phyloP scores from a whole-genome alignment of 2,329 filamentous ascomycete genomes.

The Pyrenochaeta sp. region DNA sequence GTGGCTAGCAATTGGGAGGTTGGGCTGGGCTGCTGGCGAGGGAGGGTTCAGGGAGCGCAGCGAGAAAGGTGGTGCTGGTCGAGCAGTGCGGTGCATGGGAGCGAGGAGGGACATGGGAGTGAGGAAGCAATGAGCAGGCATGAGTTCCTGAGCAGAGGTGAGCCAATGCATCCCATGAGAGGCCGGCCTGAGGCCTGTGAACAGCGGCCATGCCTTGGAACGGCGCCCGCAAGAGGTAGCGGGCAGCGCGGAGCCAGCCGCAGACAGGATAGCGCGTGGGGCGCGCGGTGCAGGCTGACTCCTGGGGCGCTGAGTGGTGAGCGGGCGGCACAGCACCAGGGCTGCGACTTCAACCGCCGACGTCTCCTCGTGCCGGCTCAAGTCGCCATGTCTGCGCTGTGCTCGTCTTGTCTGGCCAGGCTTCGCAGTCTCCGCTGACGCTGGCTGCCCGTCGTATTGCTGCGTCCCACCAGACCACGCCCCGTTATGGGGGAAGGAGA shows the following conservation, averaged over 20 bases:
- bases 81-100: too few relatives aligned
- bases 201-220: too few relatives aligned
- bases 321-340: slow-evolving; percentile 28
- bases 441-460: slow-evolving; percentile 21
- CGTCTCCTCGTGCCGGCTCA: slow-evolving; percentile 24
- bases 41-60: too few relatives aligned
- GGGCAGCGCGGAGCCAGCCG: background rate
- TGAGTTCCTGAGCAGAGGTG: too few relatives aligned
- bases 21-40: too few relatives aligned
- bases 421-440: slow-evolving; percentile 25
- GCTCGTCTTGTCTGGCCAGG: slow-evolving; percentile 29
- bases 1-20: too few relatives aligned
- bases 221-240: too few relatives aligned
- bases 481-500: slow-evolving; percentile 42
- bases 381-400: slow-evolving; percentile 37
- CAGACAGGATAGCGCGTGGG: background rate
- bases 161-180: too few relatives aligned
- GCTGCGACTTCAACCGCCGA: slow-evolving; percentile 32
- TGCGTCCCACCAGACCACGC: slow-evolving; percentile 30
- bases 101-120: too few relatives aligned
- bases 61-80: too few relatives aligned
- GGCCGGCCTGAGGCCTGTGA: background rate
- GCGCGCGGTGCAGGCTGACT: slow-evolving; percentile 7
- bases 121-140: too few relatives aligned
- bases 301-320: slow-evolving; percentile 26